A percentile compares a stretch with the other conserved stretches of the same genome.
Evolutionary conservation across 192 early-diverging fungal species (phyloP).

Genomic region (Coemansia sp.): DNA sequence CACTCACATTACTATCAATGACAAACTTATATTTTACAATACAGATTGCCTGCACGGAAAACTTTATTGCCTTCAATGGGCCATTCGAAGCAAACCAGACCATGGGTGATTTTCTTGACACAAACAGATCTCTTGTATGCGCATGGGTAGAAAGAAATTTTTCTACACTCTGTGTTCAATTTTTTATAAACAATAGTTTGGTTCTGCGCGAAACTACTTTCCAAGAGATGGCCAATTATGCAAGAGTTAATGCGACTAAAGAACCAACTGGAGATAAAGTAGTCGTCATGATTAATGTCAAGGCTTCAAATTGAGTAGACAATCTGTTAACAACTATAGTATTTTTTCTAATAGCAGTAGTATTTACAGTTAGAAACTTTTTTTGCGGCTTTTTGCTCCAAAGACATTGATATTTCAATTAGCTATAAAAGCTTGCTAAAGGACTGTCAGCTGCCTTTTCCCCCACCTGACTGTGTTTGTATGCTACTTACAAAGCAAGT

Average conservation of each 20-base stretch:
- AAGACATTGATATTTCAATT: no score
- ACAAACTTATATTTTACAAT: not conserved
- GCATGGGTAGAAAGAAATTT: not conserved
- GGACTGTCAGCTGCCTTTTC: no score
- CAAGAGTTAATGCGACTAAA: not conserved
- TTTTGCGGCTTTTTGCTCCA: no score
- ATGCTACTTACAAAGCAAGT: no score
- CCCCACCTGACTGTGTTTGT: no score
- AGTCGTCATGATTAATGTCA: not conserved
- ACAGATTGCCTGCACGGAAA: not conserved
- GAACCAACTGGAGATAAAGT: no score
- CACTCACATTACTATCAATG: not conserved
- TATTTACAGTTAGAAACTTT: no score
- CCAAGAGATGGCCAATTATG: not conserved
- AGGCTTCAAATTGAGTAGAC: not conserved
- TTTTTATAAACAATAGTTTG: not conserved
- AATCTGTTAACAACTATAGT: no score
- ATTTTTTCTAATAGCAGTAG: no score
- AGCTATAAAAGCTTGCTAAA: no score
- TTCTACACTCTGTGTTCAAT: not conserved
- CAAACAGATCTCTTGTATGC: not conserved
- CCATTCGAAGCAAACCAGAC: not conserved
- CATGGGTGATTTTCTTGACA: not conserved
- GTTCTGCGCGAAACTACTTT: not conserved
- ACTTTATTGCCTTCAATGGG: not conserved